Evolutionary conservation across 139 green algal species (phyloP), one percentile per base, ranked within the genome.

Genomic region (Pedinophyceae sp.): DNA sequence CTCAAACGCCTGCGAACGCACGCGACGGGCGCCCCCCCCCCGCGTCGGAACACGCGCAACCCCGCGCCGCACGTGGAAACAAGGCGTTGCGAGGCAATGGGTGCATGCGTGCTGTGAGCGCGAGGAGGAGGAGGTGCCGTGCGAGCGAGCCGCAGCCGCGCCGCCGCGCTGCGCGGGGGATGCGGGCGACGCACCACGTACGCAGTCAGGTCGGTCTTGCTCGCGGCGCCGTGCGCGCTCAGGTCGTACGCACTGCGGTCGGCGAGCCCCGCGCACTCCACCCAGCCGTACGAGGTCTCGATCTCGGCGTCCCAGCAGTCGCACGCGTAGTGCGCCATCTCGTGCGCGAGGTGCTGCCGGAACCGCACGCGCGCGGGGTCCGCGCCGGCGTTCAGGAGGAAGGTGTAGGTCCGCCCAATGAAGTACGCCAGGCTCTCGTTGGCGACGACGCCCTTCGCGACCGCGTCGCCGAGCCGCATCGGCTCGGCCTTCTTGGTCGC

Each of bases 371-470:
- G 78, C 23, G 65, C 45, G 7, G 73, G 69, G 66, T 94, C 71
- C 45, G 97, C 81, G 41, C 90, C 90, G 4, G 94, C 58, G 23
- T 60, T 49, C 34, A 61, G 58, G 69, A 97, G 76, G 68, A 97
- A 97, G 26, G 93, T 72, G 71, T 85, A 94, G n/a, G 86, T 95
- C 55, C 91, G 73, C 23, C 80, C 91, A 55, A 98, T 97, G 78
- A 98, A 98, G 79, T 98, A 98, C 5, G 71, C 91, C 13, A 98
- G 79, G 24, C 91, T 98, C 76, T 97, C 72, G 70, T 97, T 98
- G 61, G 83, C 86, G 48, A 98, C 89, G 48, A 94, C 90, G 51
- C 88, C 83, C 48, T 81, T 25, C 2, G 55, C 38, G 28, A 97
- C 82, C 0, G 89, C 89, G 2, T 87, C 79, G n/a, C 81, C 78